Evolutionary conservation across 371 early-diverging fungal genomes (phyloP).

Genomic region (Mycotypha africana): DNA sequence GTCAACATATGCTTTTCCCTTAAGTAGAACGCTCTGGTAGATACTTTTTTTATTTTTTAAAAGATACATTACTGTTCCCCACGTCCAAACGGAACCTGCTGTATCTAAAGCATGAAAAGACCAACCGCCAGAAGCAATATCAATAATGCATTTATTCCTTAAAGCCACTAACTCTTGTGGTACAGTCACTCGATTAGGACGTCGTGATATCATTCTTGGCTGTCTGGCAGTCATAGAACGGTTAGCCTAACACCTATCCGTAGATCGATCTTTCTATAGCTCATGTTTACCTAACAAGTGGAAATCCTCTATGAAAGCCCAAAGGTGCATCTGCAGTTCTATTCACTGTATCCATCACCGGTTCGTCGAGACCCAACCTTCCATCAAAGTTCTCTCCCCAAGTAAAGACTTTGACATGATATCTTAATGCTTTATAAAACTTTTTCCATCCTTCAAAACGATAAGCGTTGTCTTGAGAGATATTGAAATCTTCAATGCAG

Average conservation of each 20-base stretch:
- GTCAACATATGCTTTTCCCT: too few species aligned
- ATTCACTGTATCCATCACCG: too few species aligned
- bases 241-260: too few species aligned
- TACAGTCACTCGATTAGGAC: conserved; percentile 3
- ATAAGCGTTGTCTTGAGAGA: conserved; percentile 25
- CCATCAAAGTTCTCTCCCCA: conserved; percentile 38
- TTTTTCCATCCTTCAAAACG: conserved; percentile 36
- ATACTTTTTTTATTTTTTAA: too few species aligned
- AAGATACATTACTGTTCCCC: conserved; percentile 36
- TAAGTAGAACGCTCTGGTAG: too few species aligned
- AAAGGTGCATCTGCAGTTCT: not conserved
- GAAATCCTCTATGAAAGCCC: too few species aligned
- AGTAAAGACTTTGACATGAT: conserved; percentile 26
- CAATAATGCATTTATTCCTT: conserved; percentile 30
- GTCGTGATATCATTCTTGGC: too few species aligned
- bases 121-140: conserved; percentile 43
- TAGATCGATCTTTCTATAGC: too few species aligned
- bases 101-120: conserved; percentile 41
- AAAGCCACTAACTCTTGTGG: conserved; percentile 24
- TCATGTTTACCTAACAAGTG: too few species aligned
- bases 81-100: conserved; percentile 36
- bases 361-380: conserved; percentile 17
- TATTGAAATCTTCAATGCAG: conserved; percentile 25
- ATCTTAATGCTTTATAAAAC: conserved; percentile 22
- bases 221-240: too few species aligned